Evolutionary conservation across 1,284 basidiomycete species (phyloP), one percentile per base, ranked within the genome.

Genomic region (Rhodotorula sp.): DNA sequence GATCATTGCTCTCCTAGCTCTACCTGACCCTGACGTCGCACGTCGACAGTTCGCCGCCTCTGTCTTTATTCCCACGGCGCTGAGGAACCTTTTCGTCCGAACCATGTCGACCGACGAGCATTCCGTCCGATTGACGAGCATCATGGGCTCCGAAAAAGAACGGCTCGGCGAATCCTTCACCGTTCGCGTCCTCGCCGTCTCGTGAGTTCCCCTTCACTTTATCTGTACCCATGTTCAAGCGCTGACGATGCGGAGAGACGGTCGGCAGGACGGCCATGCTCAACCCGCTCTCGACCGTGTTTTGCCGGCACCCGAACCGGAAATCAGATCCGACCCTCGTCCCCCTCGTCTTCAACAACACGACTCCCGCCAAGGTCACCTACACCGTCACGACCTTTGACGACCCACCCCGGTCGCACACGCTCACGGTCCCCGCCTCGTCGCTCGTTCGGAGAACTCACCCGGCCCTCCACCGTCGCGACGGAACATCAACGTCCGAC

Each of bases 341-440:
- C 60, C 92, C 93, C 3, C 83, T 95, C 47, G 84, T 97, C 43
- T 87, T 97, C 80, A 97, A 97, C 85, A 96, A 97, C 82, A 94
- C 94, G 4, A 85, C 85, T n/a, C 88, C 92, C 1, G 85, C 86
- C 20, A 84, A 86, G 68, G 83, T 97, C 51, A 86, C 86, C 68
- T 97, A 95, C 81, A 89, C 88, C 21, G 81, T 94, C 51, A 87
- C 88, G 5, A 88, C 91, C 10, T 86, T 94, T 54, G 87, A 86
- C 8, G 84, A 86, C 31, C 79, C 78, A 31, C 68, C 78, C 20
- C 48, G 10, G 4, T 65, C 61, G 0, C 71, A 69, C 31, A 61
- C 66, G 43, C 60, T 70, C 67, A 73, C 69, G 20, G 46, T 74
- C 20, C 77, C 80, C 5, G 79, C 79, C 54, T 72, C 78, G 15